Base-by-base conservation (phyloP, 2,329 filamentous ascomycete species). In the Scytalidium sp. region DNA sequence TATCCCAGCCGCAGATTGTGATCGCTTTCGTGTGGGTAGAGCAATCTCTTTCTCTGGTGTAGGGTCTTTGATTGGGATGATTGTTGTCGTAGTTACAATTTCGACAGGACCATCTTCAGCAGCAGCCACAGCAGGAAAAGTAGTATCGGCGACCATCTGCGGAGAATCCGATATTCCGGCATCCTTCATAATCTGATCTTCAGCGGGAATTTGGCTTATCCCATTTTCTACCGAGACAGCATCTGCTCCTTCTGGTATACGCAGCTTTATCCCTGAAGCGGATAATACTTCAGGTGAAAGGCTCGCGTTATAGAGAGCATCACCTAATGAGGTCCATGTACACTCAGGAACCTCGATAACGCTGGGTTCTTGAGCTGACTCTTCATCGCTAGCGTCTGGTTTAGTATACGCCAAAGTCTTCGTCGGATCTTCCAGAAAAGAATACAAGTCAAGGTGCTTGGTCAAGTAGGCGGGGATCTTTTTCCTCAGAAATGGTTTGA, bases 1-100 rank as follows among this genome's bases (percentile, higher is more conserved):
- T 15, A 86, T 65, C 3, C 82, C 82, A 3, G 83, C 83, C 23
- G 70, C 67, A 10, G 83, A 86, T 52, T 85, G 82, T 2, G 83
- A 85, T 45, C 83, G 73, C 61, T 85, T 85, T 45, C 81, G 73
- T 1, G 74, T 76, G 11, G 63, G 59, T 3, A 64, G 32, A 32
- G 51, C 42, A 15, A 59, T 48, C 10, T 47, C 39, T 21, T 23
- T 39, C 10, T 59, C 22, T 10, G 59, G 54, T 2, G 58, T 49
- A 25, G 32, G 11, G 7, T 47, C 39, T 21, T 23, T 39, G 9
- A 60, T 22, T 13, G 59, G 54, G 1, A 59, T 50, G 22, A 53
- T 57, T 9, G 56, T 57, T 17, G 56, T 57, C 10, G 55, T 58
- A 19, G 56, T 57, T 4, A 51, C 40, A 21, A 52, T 42, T 29